Base-by-base conservation (phyloP, 2,329 filamentous ascomycete species). In the Nakataea oryzae region DNA sequence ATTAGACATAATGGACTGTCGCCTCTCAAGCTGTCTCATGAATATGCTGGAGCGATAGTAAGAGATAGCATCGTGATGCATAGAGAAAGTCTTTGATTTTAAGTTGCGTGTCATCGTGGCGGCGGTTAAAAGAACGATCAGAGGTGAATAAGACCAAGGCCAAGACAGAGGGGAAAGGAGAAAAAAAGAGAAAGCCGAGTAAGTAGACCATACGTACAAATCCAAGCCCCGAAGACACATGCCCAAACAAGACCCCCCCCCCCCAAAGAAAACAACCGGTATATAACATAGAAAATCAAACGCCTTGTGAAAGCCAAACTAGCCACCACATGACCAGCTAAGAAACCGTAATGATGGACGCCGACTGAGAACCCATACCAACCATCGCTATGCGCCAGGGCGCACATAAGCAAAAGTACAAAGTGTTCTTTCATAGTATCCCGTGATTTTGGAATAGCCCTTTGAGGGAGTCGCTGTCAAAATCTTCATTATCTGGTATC, bases 401-500 rank as follows among this genome's bases (percentile, higher is more conserved):
- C 9, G 41, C 41, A 8, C 21, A 50, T n/a, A n/a, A n/a, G n/a
- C n/a, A n/a, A n/a, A n/a, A n/a, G n/a, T n/a, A n/a, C n/a, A n/a
- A n/a, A n/a, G n/a, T n/a, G n/a, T n/a, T n/a, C n/a, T n/a, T n/a
- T 50, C 71, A 84, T 65, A 86, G 71, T 62, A 87, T 78, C 57
- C 73, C 71, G 67, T 86, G 74, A 69, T 79, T 80, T 66, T 75
- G 71, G 61, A 88, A 77, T 34, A 88, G 74, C 65, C 72, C 76
- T 68, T 76, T 77, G 58, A 88, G 70, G 1, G 82, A 76, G 61
- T 78, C 75, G 58, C 78, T 82, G 69, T 80, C 81, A 65, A 87
- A 86, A 54, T 77, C 72, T 57, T 85, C 83, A 56, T 86, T 82
- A 47, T 86, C 84, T 1, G 93, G 91, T 58, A 97, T 89, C 81